Percentiles rank a stretch among this genome's conserved stretches.
Evolutionary conservation across 2,329 filamentous ascomycete genomes (phyloP).

Genomic region (Madurella fahalii): DNA sequence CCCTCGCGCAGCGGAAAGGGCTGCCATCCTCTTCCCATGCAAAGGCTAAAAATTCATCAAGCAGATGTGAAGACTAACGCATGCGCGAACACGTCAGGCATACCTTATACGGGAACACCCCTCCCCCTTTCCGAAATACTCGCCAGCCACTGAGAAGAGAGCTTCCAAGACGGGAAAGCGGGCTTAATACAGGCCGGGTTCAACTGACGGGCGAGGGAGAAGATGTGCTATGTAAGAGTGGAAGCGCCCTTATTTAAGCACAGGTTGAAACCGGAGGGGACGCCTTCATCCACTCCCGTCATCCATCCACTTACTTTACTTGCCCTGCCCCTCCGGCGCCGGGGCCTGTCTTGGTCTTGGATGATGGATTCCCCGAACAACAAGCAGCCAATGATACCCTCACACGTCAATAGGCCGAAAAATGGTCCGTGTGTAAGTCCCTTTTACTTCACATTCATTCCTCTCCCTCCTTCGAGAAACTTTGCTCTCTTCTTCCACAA

Average conservation of each 20-base stretch:
- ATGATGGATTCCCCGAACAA: conserved; percentile 10
- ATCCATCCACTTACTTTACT: too few species aligned
- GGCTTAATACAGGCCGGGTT: neutral
- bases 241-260: too few species aligned
- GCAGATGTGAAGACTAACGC: neutral
- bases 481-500: neutral
- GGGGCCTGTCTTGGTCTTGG: conserved; percentile 6
- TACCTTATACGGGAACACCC: neutral
- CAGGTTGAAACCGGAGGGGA: too few species aligned
- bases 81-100: conserved; percentile 16
- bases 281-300: too few species aligned
- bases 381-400: conserved; percentile 24
- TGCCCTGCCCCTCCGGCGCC: too few species aligned
- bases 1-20: too few species aligned
- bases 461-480: neutral
- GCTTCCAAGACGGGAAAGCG: neutral
- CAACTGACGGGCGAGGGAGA: too few species aligned
- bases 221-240: too few species aligned
- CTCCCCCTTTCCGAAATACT: neutral
- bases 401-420: conserved; percentile 27
- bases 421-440: conserved; percentile 25
- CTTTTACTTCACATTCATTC: conserved; percentile 3
- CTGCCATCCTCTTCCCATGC: too few species aligned
- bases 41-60: too few species aligned
- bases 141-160: neutral